These are phyloP conservation scores for Cystofilobasidium capitatum DNA, from an alignment of 768 basidiomycete genomes.

Conservation along the genomic window DNA sequence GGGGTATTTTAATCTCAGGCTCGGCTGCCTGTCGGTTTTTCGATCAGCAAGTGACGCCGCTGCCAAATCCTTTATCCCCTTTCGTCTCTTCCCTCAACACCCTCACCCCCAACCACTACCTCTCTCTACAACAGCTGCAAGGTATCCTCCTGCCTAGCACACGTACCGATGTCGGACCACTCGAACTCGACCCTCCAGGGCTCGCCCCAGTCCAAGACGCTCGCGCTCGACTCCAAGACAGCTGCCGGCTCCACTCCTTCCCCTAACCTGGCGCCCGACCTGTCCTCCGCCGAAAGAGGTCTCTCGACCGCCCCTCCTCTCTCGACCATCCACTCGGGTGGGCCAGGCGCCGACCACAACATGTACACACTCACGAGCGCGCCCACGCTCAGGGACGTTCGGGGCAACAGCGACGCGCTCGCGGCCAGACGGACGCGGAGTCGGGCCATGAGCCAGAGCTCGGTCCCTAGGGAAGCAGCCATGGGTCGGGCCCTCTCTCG, in stretches of 20 bases:
- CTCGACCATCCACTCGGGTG: not conserved
- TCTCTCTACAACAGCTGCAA: too few species aligned
- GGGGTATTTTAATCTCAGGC: too few species aligned
- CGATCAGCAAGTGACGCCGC: too few species aligned
- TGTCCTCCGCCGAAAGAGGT: not conserved
- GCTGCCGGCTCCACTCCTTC: not conserved
- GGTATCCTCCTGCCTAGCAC: too few species aligned
- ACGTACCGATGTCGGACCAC: not conserved
- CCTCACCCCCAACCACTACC: not conserved
- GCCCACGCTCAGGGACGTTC: slow-evolving; percentile 22
- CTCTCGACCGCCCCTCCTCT: not conserved
- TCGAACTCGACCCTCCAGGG: not conserved
- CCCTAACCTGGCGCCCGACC: not conserved
- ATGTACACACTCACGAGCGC: not conserved
- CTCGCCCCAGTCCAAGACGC: not conserved
- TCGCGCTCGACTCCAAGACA: too few species aligned
- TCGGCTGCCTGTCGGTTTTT: too few species aligned
- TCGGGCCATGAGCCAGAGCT: slow-evolving; percentile 1
- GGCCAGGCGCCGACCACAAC: not conserved
- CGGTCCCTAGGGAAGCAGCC: not conserved
- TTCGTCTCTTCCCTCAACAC: too few species aligned
- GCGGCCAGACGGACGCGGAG: not conserved
- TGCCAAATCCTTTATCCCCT: too few species aligned
- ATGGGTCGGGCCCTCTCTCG: slow-evolving; percentile 15
- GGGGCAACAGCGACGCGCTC: not conserved